A percentile compares a stretch with the other conserved stretches of the same genome.
Conservation (phyloP, 2,329 filamentous ascomycete species). For the Grosmannia serpens region DNA sequence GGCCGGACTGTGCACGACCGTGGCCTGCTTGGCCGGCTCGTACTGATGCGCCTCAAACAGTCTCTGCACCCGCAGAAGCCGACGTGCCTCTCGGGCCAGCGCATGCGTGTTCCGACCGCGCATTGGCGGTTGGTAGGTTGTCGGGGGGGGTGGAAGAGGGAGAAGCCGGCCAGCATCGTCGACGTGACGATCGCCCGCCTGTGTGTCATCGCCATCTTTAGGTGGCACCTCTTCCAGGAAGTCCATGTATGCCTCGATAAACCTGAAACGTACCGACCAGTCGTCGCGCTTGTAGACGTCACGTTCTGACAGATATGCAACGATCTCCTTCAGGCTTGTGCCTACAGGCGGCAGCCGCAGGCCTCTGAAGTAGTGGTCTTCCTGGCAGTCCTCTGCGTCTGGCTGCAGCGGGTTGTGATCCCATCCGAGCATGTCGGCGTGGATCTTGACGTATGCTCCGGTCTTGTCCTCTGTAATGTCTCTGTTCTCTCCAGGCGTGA, state of each 20-base stretch:
- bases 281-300: constrained; percentile 29
- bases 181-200: not conserved
- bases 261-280: constrained; percentile 26
- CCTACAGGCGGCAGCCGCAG: constrained; percentile 20
- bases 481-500: not conserved
- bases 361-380: constrained; percentile 5
- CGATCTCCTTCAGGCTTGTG: constrained; percentile 19
- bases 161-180: not conserved
- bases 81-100: not conserved
- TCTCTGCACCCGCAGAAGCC: not conserved
- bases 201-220: not conserved
- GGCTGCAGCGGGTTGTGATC: not conserved
- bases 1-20: not conserved
- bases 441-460: not conserved
- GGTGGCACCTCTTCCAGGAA: constrained; percentile 17
- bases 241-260: constrained; percentile 27
- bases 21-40: not conserved
- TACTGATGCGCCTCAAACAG: not conserved
- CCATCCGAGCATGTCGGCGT: not conserved
- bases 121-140: not conserved
- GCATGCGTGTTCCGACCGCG: not conserved
- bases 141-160: not conserved
- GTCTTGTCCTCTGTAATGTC: no score
- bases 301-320: constrained; percentile 37
- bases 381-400: constrained; percentile 1